A percentile compares a stretch with the other conserved stretches of the same genome.
Evolutionary conservation across 2,329 filamentous ascomycete genomes (phyloP).

Genomic region (Penicillium sp.): DNA sequence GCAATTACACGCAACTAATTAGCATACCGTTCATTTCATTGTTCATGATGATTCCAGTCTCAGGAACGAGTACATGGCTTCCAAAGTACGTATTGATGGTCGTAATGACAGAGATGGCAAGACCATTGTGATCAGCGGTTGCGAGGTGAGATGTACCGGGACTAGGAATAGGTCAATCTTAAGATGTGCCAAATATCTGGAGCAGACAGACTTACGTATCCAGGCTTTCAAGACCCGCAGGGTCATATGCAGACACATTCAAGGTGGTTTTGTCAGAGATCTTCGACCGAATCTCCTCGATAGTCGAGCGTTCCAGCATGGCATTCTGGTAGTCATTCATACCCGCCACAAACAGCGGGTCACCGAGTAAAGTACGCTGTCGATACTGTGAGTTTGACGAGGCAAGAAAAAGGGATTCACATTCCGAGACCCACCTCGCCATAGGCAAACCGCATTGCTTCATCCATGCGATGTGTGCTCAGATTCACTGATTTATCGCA

Average conservation of each 20-base stretch:
- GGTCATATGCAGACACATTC: constrained; percentile 68
- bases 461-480: constrained; percentile 74
- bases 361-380: constrained; percentile 69
- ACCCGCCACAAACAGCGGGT: constrained; percentile 66
- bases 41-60: constrained; percentile 74
- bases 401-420: background rate
- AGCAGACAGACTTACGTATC: constrained; percentile 45
- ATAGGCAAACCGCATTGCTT: constrained; percentile 87
- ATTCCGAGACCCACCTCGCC: constrained; percentile 43
- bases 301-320: constrained; percentile 60
- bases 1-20: constrained; percentile 13
- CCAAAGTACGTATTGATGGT: constrained; percentile 88
- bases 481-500: constrained; percentile 52
- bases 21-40: constrained; percentile 53
- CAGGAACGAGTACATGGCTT: constrained; percentile 67
- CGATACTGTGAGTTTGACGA: constrained; percentile 7
- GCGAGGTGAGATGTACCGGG: constrained; percentile 52
- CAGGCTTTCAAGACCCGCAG: constrained; percentile 57
- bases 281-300: constrained; percentile 53
- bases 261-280: constrained; percentile 70
- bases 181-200: background rate
- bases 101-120: constrained; percentile 76
- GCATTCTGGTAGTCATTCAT: constrained; percentile 58
- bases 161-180: constrained; percentile 18
- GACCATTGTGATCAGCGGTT: constrained; percentile 63